phyloP scores from a whole-genome alignment of 2,329 filamentous ascomycete genomes.

The Tolypocladium amazonense region DNA sequence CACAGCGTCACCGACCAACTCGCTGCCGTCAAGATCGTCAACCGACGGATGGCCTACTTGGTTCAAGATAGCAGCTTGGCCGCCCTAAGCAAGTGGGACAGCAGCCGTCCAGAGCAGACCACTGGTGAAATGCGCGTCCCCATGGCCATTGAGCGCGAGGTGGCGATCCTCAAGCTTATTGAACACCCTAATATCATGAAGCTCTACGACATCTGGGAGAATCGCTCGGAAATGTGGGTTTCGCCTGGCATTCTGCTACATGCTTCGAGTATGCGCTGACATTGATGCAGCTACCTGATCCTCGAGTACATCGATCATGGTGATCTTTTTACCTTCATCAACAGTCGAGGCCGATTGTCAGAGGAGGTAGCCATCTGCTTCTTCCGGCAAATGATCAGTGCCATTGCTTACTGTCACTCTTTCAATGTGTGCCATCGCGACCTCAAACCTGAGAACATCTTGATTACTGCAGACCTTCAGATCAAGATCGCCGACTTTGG shows the following conservation, averaged over 20 bases:
- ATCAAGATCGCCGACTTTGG: constrained; percentile 97
- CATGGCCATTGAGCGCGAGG: constrained; percentile 83
- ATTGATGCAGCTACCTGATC: constrained; percentile 67
- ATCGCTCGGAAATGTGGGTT: constrained; percentile 80
- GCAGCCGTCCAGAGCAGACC: constrained; percentile 40
- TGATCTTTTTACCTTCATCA: constrained; percentile 83
- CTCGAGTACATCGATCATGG: constrained; percentile 76
- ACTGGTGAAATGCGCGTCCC: constrained; percentile 64
- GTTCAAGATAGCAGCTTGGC: constrained; percentile 79
- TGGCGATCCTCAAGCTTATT: constrained; percentile 93
- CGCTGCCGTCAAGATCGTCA: constrained; percentile 92
- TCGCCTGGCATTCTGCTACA: not conserved
- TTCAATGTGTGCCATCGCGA: constrained; percentile 96
- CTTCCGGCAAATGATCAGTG: constrained; percentile 89
- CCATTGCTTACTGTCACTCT: constrained; percentile 83
- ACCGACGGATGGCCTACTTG: constrained; percentile 68
- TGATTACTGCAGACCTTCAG: constrained; percentile 63
- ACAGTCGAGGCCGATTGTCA: constrained; percentile 56
- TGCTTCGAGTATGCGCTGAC: constrained; percentile 5
- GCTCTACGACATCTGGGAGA: constrained; percentile 96
- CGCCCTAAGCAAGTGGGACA: constrained; percentile 66
- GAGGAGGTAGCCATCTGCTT: constrained; percentile 76
- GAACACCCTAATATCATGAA: constrained; percentile 92
- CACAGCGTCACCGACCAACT: constrained; percentile 69
- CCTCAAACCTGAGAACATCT: constrained; percentile 92